A percentile compares a stretch with the other conserved stretches of the same genome.
Evolutionary conservation across 2,329 filamentous ascomycete genomes (phyloP).

Genomic region (Ascochyta fabae): DNA sequence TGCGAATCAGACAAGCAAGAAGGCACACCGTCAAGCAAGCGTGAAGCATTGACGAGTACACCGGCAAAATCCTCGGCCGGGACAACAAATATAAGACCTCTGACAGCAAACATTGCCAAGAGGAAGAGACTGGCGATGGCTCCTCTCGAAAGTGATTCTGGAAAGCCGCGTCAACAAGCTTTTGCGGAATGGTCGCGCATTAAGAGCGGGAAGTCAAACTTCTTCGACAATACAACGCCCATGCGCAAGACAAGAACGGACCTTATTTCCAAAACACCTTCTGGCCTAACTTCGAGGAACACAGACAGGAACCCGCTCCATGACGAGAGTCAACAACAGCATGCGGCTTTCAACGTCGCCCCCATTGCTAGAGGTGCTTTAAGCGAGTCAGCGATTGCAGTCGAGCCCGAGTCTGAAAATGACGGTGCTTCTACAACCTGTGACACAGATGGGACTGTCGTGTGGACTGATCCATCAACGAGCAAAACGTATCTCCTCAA

Average conservation of each 20-base stretch:
- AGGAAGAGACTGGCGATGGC: conserved; percentile 23
- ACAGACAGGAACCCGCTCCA: background rate
- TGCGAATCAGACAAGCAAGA: background rate
- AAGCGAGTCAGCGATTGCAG: background rate
- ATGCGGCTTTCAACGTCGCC: background rate
- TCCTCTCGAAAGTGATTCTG: background rate
- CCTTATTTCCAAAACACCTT: background rate
- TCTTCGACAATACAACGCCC: conserved; percentile 30
- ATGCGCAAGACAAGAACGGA: background rate
- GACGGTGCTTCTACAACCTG: background rate
- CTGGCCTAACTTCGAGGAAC: background rate
- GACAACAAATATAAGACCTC: background rate
- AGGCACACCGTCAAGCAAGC: background rate
- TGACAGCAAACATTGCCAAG: conserved; percentile 19
- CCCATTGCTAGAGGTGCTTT: background rate
- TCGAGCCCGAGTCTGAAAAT: background rate
- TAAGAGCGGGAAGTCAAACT: conserved; percentile 49
- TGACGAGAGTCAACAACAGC: background rate
- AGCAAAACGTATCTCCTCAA: conserved; percentile 61
- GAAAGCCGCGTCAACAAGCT: conserved; percentile 14
- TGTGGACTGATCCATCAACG: conserved; percentile 69
- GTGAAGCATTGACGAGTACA: background rate
- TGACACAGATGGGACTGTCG: conserved; percentile 47
- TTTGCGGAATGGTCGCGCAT: conserved; percentile 54
- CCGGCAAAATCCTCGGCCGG: background rate